These are phyloP conservation scores for Rubia peregrina DNA, from an alignment of 305 asterid species.

Conservation along the genomic window DNA sequence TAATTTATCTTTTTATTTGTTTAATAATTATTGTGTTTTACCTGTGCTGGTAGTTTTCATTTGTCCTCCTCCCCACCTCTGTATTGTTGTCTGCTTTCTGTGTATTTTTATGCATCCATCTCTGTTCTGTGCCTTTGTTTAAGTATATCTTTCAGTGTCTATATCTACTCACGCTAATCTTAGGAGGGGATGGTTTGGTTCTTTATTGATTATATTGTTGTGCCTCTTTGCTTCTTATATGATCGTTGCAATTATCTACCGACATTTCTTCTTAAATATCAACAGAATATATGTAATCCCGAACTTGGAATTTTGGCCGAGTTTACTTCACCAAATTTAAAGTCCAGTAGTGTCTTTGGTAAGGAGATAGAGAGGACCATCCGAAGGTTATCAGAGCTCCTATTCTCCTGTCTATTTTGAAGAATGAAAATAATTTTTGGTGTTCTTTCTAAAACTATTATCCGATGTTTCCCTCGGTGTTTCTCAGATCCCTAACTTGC, in stretches of 20 bases:
- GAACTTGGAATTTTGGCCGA: slow-evolving; percentile 88
- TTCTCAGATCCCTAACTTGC: background rate
- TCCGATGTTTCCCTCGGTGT: background rate
- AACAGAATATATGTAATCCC: slow-evolving; percentile 90
- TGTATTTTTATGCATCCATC: too few relatives aligned
- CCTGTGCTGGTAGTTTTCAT: too few relatives aligned
- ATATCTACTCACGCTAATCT: too few relatives aligned
- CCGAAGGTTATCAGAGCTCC: slow-evolving; percentile 65
- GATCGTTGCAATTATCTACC: slow-evolving; percentile 68
- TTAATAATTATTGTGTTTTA: too few relatives aligned
- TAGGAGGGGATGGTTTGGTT: slow-evolving; percentile 93
- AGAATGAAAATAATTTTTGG: slow-evolving; percentile 10
- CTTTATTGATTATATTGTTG: slow-evolving; percentile 44
- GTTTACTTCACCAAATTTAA: slow-evolving; percentile 78
- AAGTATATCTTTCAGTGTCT: too few relatives aligned
- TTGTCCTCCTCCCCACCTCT: too few relatives aligned
- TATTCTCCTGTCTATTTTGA: slow-evolving; percentile 92
- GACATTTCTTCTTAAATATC: slow-evolving; percentile 63
- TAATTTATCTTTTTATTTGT: too few relatives aligned
- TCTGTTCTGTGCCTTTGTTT: too few relatives aligned
- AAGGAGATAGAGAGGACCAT: slow-evolving; percentile 78
- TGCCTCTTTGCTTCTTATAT: slow-evolving; percentile 80
- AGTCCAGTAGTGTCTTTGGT: slow-evolving; percentile 44
- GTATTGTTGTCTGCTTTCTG: too few relatives aligned
- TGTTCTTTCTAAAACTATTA: background rate